Conservation (phyloP, 2,329 filamentous ascomycete genomes). For the Metarhizium rileyi region DNA sequence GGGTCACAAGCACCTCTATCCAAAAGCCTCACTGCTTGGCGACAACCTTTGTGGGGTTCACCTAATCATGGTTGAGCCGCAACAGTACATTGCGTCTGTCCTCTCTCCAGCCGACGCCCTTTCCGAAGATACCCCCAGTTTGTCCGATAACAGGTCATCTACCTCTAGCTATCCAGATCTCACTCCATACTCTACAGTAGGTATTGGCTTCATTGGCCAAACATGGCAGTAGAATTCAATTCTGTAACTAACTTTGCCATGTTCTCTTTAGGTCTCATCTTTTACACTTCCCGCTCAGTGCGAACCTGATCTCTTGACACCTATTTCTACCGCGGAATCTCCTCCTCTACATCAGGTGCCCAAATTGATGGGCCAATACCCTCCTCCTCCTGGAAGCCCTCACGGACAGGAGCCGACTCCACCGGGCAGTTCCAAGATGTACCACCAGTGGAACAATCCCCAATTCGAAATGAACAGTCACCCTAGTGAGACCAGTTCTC, state of each 20-base stretch:
- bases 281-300: conserved; percentile 25
- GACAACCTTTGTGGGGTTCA: conserved; percentile 3
- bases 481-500: conserved; percentile 34
- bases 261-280: conserved; percentile 16
- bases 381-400: conserved; percentile 23
- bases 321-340: conserved; percentile 38
- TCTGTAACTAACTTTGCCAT: neutral
- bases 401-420: conserved; percentile 37
- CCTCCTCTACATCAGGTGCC: conserved; percentile 35
- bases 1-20: neutral
- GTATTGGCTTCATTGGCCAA: conserved; percentile 9
- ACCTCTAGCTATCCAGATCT: conserved; percentile 20
- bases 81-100: conserved; percentile 23
- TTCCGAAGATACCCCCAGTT: conserved; percentile 15
- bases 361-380: conserved; percentile 33
- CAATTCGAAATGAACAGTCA: conserved; percentile 32
- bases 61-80: conserved; percentile 26
- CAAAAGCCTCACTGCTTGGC: conserved; percentile 1
- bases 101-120: conserved; percentile 22
- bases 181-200: conserved; percentile 22
- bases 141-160: conserved; percentile 17
- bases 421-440: conserved; percentile 37
- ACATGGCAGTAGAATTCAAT: neutral
- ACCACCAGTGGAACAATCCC: conserved; percentile 26
- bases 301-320: conserved; percentile 39